Base-by-base conservation (phyloP, 2,329 filamentous ascomycete species). In the Xylariaceae sp. region DNA sequence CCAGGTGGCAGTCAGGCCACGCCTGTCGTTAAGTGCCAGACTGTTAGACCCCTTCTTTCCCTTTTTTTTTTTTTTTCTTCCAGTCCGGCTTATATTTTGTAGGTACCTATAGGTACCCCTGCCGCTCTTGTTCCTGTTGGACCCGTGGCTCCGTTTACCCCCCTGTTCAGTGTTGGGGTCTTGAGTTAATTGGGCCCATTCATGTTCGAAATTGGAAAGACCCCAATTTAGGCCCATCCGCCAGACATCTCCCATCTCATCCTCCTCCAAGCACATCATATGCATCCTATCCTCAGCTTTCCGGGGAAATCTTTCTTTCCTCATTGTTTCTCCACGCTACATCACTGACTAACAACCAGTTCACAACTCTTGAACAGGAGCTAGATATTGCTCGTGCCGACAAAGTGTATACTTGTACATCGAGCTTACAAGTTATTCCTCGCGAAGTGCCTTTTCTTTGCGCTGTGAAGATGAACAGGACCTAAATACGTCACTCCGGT, bases 401-500 rank as follows among this genome's bases (percentile, higher is more conserved):
- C n/a, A n/a, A n/a, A n/a, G n/a, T n/a, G n/a, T n/a, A n/a, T n/a
- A n/a, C n/a, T n/a, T n/a, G n/a, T n/a, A n/a, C n/a, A n/a, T n/a
- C n/a, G n/a, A n/a, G n/a, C n/a, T n/a, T n/a, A n/a, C n/a, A n/a
- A n/a, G n/a, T n/a, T n/a, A n/a, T n/a, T n/a, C n/a, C n/a, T n/a
- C n/a, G n/a, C n/a, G 18, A 32, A 15, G 9, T 32, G 26, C 4
- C 21, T 10, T 27, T 11, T 24, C 35, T 13, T 16, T 27, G 24
- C 35, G 20, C 21, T 9, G 11, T 11, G 9, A 26, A 42, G 9
- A 26, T 18, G n/a, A 36, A 35, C 13, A 24, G 24, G 8, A 33
- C 7, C 40, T 23, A 21, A 55, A 55, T 55, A 55, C 52, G 52
- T 55, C 47, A 55, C 53, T 43, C 36, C 36, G 23, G 27, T 27